phyloP scores from a whole-genome alignment of 352 stramenopile species.

The Thalassiosira livingstoniorum region DNA sequence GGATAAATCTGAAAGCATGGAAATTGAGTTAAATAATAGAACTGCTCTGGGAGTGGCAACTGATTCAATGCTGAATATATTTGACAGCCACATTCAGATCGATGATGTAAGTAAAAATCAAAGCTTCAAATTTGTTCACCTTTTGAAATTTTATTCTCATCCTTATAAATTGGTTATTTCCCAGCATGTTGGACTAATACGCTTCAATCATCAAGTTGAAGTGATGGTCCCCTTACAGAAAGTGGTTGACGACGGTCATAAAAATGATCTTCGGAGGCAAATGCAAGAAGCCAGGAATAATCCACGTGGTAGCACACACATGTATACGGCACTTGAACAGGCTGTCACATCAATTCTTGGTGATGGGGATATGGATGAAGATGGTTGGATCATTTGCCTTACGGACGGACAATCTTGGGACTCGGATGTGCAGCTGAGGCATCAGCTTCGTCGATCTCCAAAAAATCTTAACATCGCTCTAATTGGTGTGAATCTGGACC shows the following conservation, averaged over 20 bases:
- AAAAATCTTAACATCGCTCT: conserved; percentile 58
- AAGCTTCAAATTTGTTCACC: too few species aligned
- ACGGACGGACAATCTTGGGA: conserved; percentile 65
- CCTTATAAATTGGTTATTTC: too few species aligned
- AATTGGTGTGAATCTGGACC: conserved; percentile 55
- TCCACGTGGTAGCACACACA: conserved; percentile 48
- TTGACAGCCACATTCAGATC: conserved; percentile 56
- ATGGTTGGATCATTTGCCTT: conserved; percentile 64
- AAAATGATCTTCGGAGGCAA: conserved; percentile 15
- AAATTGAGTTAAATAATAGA: conserved; percentile 27
- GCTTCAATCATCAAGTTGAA: conserved; percentile 41
- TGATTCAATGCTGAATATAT: conserved; percentile 61
- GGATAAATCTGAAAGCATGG: conserved; percentile 67
- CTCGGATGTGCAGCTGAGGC: conserved; percentile 2
- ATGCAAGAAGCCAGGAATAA: conserved; percentile 40
- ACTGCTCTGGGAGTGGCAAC: conserved; percentile 50
- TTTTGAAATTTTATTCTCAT: too few species aligned
- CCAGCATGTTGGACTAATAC: conserved; percentile 55
- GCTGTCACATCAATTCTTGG: conserved; percentile 28
- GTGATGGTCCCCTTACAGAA: conserved; percentile 48
- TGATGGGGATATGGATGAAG: conserved; percentile 12
- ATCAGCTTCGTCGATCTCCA: conserved; percentile 35
- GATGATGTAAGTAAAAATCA: conserved; percentile 54
- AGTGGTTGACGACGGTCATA: conserved; percentile 18
- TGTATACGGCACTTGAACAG: conserved; percentile 52